These are phyloP conservation scores for Monosporozyma servazzii DNA, from an alignment of 805 yeast genomes.

Conservation along the genomic window DNA sequence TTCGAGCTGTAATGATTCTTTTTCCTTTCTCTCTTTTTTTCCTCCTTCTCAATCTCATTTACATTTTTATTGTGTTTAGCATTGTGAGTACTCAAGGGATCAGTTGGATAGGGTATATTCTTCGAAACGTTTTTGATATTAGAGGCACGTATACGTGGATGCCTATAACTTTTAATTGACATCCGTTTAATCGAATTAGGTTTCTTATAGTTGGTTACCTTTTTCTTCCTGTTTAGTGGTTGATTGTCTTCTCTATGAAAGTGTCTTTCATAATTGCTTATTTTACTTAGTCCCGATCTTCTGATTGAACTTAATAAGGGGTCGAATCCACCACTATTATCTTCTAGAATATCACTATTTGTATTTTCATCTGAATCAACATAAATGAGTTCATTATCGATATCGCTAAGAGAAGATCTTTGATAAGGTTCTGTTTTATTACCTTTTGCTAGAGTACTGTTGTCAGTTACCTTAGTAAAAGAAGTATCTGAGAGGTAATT, in stretches of 20 bases:
- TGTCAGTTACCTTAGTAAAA: background rate
- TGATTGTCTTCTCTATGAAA: background rate
- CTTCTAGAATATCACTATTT: background rate
- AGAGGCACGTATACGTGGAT: background rate
- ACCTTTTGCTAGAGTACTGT: background rate
- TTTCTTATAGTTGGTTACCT: background rate
- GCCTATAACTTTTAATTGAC: background rate
- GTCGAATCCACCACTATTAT: background rate
- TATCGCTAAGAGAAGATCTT: background rate
- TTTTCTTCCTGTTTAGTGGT: background rate
- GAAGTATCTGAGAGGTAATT: conserved; percentile 9
- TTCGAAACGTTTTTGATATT: background rate
- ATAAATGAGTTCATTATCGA: background rate
- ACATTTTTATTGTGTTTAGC: background rate
- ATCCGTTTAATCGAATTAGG: background rate
- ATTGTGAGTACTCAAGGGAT: background rate
- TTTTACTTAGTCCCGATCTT: background rate
- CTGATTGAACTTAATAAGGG: background rate
- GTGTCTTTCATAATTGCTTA: background rate
- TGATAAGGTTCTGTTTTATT: background rate
- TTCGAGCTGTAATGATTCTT: conserved; percentile 7
- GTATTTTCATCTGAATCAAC: background rate
- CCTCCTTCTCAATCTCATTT: background rate
- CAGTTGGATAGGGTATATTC: background rate
- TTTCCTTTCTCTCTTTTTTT: conserved; percentile 3